A percentile compares a stretch with the other conserved stretches of the same genome.
These are phyloP conservation scores for Microdochium trichocladiopsis DNA, from an alignment of 2,329 filamentous ascomycete genomes.

Conservation along the genomic window DNA sequence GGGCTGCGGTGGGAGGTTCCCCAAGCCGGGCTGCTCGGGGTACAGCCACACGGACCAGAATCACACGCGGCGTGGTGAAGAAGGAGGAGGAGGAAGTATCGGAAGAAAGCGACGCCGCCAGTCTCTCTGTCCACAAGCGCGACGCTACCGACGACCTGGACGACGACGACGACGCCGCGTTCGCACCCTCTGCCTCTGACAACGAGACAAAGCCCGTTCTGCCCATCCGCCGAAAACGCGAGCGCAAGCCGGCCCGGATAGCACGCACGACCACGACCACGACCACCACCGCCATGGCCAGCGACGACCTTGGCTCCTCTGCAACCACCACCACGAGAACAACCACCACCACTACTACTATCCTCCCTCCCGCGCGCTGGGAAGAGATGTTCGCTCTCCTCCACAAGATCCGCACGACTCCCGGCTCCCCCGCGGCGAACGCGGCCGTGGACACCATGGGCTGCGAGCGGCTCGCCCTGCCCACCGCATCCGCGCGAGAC, in stretches of 20 bases:
- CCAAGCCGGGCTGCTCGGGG: neutral
- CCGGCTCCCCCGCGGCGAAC: slow-evolving; percentile 49
- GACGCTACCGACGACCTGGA: neutral
- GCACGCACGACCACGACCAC: slow-evolving; percentile 2
- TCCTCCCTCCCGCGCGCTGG: slow-evolving; percentile 37
- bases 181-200: neutral
- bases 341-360: neutral
- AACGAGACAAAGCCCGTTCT: neutral
- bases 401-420: slow-evolving; percentile 61
- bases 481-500: slow-evolving; percentile 39
- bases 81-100: neutral
- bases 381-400: slow-evolving; percentile 72
- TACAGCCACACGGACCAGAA: neutral
- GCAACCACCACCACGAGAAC: neutral
- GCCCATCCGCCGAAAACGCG: slow-evolving; percentile 5
- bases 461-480: slow-evolving; percentile 67
- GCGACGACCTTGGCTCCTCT: too few relatives aligned
- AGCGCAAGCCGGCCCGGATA: slow-evolving; percentile 14
- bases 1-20: neutral
- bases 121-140: neutral
- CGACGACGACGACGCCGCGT: slow-evolving; percentile 1
- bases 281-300: slow-evolving; percentile 3
- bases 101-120: neutral
- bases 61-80: neutral
- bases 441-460: slow-evolving; percentile 98